phyloP scores from a whole-genome alignment of 1,139 yeast genomes.

The Sugiyamaella xylanicola region DNA sequence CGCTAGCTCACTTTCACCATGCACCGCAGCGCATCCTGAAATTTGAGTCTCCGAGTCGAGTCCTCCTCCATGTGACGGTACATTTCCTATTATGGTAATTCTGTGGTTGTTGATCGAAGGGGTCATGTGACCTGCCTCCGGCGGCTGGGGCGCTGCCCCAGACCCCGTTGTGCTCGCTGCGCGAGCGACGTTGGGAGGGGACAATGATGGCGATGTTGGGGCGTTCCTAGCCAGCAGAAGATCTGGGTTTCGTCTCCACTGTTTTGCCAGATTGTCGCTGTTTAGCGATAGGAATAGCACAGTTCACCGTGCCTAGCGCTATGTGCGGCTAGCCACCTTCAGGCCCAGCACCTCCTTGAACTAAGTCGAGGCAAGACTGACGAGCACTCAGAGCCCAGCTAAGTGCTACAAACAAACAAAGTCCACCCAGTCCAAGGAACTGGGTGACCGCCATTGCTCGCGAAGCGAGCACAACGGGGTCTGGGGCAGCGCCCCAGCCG shows the following conservation, averaged over 20 bases:
- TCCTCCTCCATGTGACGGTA: not conserved
- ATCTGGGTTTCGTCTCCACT: not conserved
- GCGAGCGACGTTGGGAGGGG: not conserved
- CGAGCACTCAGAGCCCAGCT: too few relatives aligned
- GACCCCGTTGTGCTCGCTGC: conserved; percentile 2
- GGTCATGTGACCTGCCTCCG: not conserved
- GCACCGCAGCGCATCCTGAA: conserved; percentile 2
- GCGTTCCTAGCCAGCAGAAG: not conserved
- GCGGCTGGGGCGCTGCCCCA: conserved; percentile 4
- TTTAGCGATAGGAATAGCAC: too few relatives aligned
- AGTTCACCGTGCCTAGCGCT: too few relatives aligned
- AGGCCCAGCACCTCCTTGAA: too few relatives aligned
- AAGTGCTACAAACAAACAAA: too few relatives aligned
- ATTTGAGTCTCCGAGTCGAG: conserved; percentile 9
- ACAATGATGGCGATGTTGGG: not conserved
- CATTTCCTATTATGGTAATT: conserved; percentile 5
- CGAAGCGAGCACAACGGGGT: conserved; percentile 2
- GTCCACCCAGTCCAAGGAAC: too few relatives aligned
- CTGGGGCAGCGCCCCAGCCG: conserved; percentile 4
- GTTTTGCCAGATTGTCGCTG: too few relatives aligned
- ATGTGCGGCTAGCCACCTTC: too few relatives aligned
- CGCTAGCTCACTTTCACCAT: conserved; percentile 8
- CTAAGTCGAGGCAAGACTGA: too few relatives aligned
- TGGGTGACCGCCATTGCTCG: too few relatives aligned
- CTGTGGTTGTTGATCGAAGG: not conserved